phyloP scores from a whole-genome alignment of 2,329 filamentous ascomycete species.

The Fusarium concolor region DNA sequence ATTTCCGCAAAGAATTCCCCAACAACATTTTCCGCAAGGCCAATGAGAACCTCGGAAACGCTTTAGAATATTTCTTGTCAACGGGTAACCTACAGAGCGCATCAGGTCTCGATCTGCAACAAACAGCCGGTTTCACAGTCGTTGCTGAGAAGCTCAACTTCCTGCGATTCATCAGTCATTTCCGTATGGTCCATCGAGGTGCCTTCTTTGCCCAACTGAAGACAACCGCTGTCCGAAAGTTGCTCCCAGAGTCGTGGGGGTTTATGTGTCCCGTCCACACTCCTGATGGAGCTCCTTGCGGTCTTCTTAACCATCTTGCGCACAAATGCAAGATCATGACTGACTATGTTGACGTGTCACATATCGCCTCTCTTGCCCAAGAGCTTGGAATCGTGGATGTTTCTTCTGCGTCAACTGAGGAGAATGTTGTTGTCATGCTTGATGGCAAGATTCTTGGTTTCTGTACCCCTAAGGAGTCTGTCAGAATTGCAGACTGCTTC shows the following conservation, averaged over 20 bases:
- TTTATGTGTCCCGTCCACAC: conserved; percentile 98
- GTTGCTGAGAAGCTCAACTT: conserved; percentile 99
- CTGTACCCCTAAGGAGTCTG: conserved; percentile 86
- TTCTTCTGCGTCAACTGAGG: conserved; percentile 81
- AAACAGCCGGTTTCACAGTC: conserved; percentile 93
- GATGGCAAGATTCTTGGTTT: conserved; percentile 92
- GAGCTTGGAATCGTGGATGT: conserved; percentile 82
- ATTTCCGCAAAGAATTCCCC: conserved; percentile 84
- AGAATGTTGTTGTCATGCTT: conserved; percentile 89
- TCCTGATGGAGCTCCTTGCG: conserved; percentile 94
- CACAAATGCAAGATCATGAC: conserved; percentile 96
- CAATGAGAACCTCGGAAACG: conserved; percentile 88
- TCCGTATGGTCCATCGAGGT: conserved; percentile 98
- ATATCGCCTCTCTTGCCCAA: conserved; percentile 77
- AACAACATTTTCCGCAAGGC: conserved; percentile 81
- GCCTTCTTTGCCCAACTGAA: conserved; percentile 98
- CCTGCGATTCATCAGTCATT: conserved; percentile 97
- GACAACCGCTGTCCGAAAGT: conserved; percentile 94
- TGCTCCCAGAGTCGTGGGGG: conserved; percentile 96
- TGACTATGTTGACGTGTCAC: conserved; percentile 76
- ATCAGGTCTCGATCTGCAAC: conserved; percentile 92
- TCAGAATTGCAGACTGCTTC: conserved; percentile 84
- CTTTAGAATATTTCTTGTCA: conserved; percentile 93
- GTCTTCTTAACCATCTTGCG: conserved; percentile 91
- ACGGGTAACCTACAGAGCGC: conserved; percentile 94